These are phyloP conservation scores for Citrus inodora DNA, from an alignment of 345 rosid species.

Conservation along the genomic window DNA sequence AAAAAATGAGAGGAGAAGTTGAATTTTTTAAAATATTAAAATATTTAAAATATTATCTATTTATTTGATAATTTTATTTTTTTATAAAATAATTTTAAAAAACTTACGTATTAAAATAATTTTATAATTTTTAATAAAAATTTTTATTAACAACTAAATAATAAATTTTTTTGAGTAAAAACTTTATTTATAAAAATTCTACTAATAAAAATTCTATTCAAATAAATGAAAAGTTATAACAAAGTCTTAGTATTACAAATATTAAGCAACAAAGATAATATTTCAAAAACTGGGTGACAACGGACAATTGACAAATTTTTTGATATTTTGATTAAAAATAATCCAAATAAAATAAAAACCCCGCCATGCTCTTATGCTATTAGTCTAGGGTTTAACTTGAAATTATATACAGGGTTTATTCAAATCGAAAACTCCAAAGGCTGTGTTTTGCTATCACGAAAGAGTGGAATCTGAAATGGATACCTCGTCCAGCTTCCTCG, in stretches of 20 bases:
- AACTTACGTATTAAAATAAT: too few relatives aligned
- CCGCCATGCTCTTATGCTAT: neutral
- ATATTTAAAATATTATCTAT: too few relatives aligned
- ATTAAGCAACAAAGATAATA: neutral
- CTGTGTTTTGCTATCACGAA: neutral
- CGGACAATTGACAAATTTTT: neutral
- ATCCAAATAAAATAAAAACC: neutral
- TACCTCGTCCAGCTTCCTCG: slow-evolving; percentile 60
- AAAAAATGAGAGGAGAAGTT: rapidly evolving
- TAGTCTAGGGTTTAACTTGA: slow-evolving; percentile 6
- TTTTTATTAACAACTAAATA: too few relatives aligned
- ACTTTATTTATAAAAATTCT: too few relatives aligned
- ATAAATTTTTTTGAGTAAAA: too few relatives aligned
- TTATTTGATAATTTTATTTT: too few relatives aligned
- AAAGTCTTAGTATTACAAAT: neutral
- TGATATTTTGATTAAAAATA: neutral
- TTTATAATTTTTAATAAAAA: too few relatives aligned
- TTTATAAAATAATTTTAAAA: too few relatives aligned
- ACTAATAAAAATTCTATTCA: too few relatives aligned
- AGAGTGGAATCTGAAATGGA: slow-evolving; percentile 78
- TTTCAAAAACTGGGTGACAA: neutral
- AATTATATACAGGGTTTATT: neutral
- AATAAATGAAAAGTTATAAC: too few relatives aligned
- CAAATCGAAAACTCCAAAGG: neutral
- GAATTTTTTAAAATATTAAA: too few relatives aligned